Base-by-base conservation (phyloP, 345 rosid genomes). In the Heritiera littoralis region DNA sequence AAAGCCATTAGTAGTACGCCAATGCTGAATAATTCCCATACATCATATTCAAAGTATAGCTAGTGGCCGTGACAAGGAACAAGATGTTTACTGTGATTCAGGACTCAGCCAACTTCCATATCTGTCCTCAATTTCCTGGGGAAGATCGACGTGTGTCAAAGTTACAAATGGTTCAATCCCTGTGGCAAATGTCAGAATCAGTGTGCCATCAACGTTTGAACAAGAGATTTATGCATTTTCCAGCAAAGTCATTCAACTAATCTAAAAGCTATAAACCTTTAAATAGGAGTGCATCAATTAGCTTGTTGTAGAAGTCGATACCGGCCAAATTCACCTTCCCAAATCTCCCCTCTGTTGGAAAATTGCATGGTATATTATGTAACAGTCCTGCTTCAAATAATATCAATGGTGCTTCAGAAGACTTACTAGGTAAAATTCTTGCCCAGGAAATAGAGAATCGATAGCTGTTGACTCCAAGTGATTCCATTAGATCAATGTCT, bases 391-490 rank as follows among this genome's bases (percentile, higher is more conserved):
- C 38, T 35, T 35, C 38, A 35, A 35, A 35, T 35, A 35, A 35
- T 3, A 35, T 35, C 38, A 35, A 35, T 35, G 38, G 38, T 35
- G 38, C 38, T 35, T 35, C 38, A 35, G 3, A 35, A 3, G 38
- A 35, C 43, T 41, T 41, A 41, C 98, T 87, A 4, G 97, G 95
- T 74, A 94, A 86, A 71, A 93, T 73, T 83, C 97, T 85, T 35
- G 97, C 88, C 97, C 97, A 90, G 46, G 98, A 91, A 66, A 93
- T 89, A 17, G 97, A 93, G 80, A 94, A 90, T 28, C 95, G 87
- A 66, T 90, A 93, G 85, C 97, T 78, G 49, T 59, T 68, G 75
- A 74, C 82, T 48, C 82, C 78, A 64, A 73, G 32, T 46, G 35
- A 46, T 17, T 60, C 9, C 81, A 83, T 81, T n/a, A 86, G 78